Base-by-base conservation (phyloP, 305 asterid genomes). In the Solanum hybrid region DNA sequence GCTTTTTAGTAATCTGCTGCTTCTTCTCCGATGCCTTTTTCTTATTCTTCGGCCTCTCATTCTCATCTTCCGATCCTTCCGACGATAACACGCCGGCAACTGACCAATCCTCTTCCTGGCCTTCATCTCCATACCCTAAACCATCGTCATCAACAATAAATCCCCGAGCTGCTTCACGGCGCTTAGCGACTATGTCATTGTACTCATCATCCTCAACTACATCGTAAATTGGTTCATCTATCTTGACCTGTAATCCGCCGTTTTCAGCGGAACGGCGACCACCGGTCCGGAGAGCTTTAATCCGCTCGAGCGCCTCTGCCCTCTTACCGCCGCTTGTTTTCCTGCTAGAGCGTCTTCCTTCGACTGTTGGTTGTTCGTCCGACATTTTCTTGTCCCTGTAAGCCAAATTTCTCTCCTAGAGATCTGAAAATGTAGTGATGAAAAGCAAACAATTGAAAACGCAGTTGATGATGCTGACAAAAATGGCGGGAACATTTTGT, bases 31-130 rank as follows among this genome's bases (percentile, higher is more conserved):
- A 80, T 35, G 60, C 90, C 86, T 92, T 95, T 93, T 93, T 96
- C 90, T 93, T 97, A 84, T 90, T 91, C 94, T 93, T 93, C 89
- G 92, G 95, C 34, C 84, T 27, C 92, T 94, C 78, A 77, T 14
- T n/a, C 34, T 40, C 98, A 5, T 92, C 99, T 35, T 94, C 99
- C 0, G 98, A 95, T 84, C 93, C 99, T 1, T 95, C 99, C 6
- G 98, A 95, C 6, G 98, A 96, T 15, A 90, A 37, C 27, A 85
- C 94, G 2, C 95, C 98, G 15, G 99, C 93, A 17, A 92, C 89
- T 10, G 98, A 93, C 99, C 99, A 97, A 73, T 97, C 99, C 84
- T 94, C 99, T 77, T 97, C 99, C 93, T 97, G 98, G 45, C 99
- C 99, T 92, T 95, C 98, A 45, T 97, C 99, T 27, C 97, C 97